A percentile compares a stretch with the other conserved stretches of the same genome.
Evolutionary conservation across 148 eudicot genomes (phyloP).

Genomic region (Rhododendron ferrugineum): DNA sequence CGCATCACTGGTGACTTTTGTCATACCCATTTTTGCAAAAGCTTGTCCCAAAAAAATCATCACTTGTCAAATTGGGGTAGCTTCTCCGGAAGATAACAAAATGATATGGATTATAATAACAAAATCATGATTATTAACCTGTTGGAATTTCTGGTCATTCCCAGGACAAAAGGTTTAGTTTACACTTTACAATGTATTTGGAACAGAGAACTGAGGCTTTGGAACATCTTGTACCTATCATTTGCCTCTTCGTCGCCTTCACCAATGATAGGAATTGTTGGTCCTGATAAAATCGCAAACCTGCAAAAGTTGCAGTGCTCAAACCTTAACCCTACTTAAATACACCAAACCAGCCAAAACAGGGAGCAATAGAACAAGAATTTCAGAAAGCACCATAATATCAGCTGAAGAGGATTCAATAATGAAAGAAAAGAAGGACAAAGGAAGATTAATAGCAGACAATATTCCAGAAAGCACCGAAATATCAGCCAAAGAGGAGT

Average conservation of each 20-base stretch:
- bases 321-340: slow-evolving; percentile 12
- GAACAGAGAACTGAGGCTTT: not conserved
- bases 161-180: not conserved
- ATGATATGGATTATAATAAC: not conserved
- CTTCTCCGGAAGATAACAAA: not conserved
- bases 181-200: not conserved
- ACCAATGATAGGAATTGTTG: slow-evolving; percentile 96
- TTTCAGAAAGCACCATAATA: not conserved
- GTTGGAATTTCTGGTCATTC: not conserved
- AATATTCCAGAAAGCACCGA: not conserved
- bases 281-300: slow-evolving; percentile 88
- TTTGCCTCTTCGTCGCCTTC: slow-evolving; percentile 93
- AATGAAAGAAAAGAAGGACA: slow-evolving; percentile 5
- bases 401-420: not conserved
- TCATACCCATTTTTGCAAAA: not conserved
- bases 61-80: not conserved
- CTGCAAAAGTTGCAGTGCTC: slow-evolving; percentile 34
- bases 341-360: not conserved
- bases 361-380: not conserved
- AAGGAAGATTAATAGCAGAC: slow-evolving; percentile 27
- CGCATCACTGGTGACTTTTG: not conserved
- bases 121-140: not conserved
- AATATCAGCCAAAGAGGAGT: not conserved
- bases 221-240: slow-evolving; percentile 50
- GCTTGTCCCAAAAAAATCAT: not conserved